Percentiles rank a stretch among this genome's conserved stretches.
Evolutionary conservation across 1,139 yeast genomes (phyloP).

Genomic region (Zygosaccharomyces sapae): DNA sequence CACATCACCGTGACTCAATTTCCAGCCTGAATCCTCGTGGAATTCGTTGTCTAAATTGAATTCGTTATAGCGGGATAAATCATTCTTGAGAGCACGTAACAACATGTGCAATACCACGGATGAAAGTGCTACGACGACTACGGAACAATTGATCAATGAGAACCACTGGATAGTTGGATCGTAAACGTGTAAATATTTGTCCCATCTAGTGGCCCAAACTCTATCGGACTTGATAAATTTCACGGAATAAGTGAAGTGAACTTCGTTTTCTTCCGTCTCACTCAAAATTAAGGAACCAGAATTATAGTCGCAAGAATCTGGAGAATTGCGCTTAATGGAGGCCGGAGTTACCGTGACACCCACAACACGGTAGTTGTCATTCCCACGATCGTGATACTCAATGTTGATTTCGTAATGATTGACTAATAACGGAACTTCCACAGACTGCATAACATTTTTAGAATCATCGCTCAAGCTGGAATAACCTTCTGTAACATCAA

Average conservation of each 20-base stretch:
- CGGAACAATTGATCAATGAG: constrained; percentile 77
- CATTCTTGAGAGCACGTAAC: constrained; percentile 74
- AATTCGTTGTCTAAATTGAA: constrained; percentile 82
- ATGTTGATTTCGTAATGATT: constrained; percentile 77
- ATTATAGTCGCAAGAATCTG: constrained; percentile 37
- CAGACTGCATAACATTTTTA: constrained; percentile 14
- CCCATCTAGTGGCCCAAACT: constrained; percentile 99
- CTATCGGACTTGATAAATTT: constrained; percentile 66
- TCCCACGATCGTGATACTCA: constrained; percentile 78
- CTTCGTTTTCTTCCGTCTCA: constrained; percentile 42
- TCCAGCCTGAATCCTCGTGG: constrained; percentile 97
- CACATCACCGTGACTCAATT: constrained; percentile 90
- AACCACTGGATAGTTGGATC: constrained; percentile 97
- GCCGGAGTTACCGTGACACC: constrained; percentile 77
- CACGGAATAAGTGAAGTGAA: constrained; percentile 60
- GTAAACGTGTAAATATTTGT: constrained; percentile 83
- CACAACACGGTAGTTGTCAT: constrained; percentile 73
- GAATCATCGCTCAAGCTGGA: constrained; percentile 16
- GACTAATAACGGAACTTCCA: constrained; percentile 49
- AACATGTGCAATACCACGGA: constrained; percentile 77
- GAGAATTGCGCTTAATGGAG: constrained; percentile 50
- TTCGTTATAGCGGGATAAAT: constrained; percentile 84
- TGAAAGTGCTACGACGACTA: constrained; percentile 73
- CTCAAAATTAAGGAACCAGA: constrained; percentile 44
- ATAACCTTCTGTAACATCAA: constrained; percentile 36